Base-by-base conservation (phyloP, 169 alveolate species). In the Plasmodium coatneyi region DNA sequence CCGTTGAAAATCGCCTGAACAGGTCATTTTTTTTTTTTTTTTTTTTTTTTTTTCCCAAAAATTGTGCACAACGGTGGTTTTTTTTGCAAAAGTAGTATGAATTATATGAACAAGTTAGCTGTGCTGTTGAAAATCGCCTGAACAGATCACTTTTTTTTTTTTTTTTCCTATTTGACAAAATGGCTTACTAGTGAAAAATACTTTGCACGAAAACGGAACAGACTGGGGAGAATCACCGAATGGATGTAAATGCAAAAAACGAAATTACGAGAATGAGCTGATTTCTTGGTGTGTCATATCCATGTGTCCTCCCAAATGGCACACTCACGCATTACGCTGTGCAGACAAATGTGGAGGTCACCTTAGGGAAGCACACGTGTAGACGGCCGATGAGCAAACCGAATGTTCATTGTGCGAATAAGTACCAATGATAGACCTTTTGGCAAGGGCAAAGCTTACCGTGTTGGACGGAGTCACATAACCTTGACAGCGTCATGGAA, bases 1-100 rank as follows among this genome's bases (percentile, higher is more conserved):
- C 76, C 34, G 34, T 9, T 66, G 76, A 66, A 66, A 66, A 66
- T 66, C 34, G 76, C 76, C 76, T 66, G 76, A 66, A 66, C 76
- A 46, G 56, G 76, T 66, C 34, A 22, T 66, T 66, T 66, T 66
- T 66, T 66, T 54, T 60, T 60, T 60, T 60, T 60, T 22, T 60
- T 60, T 60, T 56, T 56, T 56, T 56, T 56, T 56, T 56, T 56
- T 56, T 56, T 56, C 19, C 19, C 56, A 10, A 10, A 46, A 46
- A 46, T 46, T 46, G 19, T 46, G 56, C 56, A 46, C 56, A 46
- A 46, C 56, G 56, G 56, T 46, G 56, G 0, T 46, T 46, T 46
- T 46, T 46, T 46, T 10, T 46, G 0, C 2, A 0, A 46, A 46
- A 10, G n/a, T n/a, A 46, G 2, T 46, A 14, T 46, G 56, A 46